These are phyloP conservation scores for Trichocladium antarcticum DNA, from an alignment of 495 filamentous ascomycete genomes.

Conservation along the genomic window DNA sequence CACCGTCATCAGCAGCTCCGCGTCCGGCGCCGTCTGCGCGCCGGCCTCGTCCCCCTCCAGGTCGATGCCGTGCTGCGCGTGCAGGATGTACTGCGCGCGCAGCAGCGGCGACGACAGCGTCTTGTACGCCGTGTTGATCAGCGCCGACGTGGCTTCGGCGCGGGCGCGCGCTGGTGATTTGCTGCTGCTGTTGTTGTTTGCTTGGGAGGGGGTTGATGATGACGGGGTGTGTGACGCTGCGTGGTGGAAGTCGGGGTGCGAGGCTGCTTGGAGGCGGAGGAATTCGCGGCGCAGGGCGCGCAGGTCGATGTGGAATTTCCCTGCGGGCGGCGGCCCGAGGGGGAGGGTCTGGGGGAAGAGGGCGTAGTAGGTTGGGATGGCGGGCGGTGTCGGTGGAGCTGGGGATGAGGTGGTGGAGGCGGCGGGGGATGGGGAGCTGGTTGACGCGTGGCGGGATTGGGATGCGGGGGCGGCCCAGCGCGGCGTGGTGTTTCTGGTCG, in stretches of 20 bases:
- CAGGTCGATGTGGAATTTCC: slow-evolving; percentile 62
- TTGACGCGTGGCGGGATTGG: background rate
- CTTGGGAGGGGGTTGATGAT: slow-evolving; percentile 2
- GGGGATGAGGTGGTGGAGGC: background rate
- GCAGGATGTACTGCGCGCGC: slow-evolving; percentile 76
- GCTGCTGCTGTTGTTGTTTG: background rate
- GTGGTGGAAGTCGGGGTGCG: slow-evolving; percentile 74
- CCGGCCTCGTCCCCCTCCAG: slow-evolving; percentile 63
- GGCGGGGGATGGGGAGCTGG: background rate
- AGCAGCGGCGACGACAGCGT: slow-evolving; percentile 65
- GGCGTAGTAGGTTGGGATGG: slow-evolving; percentile 51
- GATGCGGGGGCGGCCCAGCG: slow-evolving; percentile 2
- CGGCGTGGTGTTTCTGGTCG: background rate
- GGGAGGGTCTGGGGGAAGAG: slow-evolving; percentile 80
- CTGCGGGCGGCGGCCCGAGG: slow-evolving; percentile 63
- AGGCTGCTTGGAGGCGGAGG: slow-evolving; percentile 62
- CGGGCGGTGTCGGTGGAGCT: background rate
- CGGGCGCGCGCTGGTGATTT: slow-evolving; percentile 23
- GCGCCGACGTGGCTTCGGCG: slow-evolving; percentile 61
- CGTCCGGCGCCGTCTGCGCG: slow-evolving; percentile 58
- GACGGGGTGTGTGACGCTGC: slow-evolving; percentile 29
- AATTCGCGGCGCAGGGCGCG: slow-evolving; percentile 69
- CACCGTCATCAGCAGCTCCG: slow-evolving; percentile 72
- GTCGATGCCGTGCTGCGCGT: slow-evolving; percentile 55
- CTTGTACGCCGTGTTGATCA: slow-evolving; percentile 81